Evolutionary conservation across 2,329 filamentous ascomycete genomes (phyloP), one percentile per base, ranked within the genome.

Genomic region (Aspergillus sergii): DNA sequence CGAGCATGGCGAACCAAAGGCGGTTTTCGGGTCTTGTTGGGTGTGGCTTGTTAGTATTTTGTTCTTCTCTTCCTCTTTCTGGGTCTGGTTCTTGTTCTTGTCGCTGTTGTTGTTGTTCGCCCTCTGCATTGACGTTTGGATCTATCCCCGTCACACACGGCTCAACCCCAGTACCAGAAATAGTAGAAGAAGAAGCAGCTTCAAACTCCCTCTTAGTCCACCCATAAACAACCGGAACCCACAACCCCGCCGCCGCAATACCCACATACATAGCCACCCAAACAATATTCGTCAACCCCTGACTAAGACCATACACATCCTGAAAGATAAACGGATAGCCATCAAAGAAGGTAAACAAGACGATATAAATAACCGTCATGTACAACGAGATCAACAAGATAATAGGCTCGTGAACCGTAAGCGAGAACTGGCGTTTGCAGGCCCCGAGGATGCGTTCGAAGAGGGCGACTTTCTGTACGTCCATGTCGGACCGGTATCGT

Each of bases 1-100:
- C 81, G 1, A 85, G 71, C 74, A 88, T 87, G 5, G 81, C 80
- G 57, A 81, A 86, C 80, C 81, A 86, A 0, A 88, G 76, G 5
- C 85, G 77, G 48, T 85, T 83, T 62, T 88, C 86, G 0, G 85
- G 85, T 3, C 80, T 61, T 0, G 67, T 69, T 73, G 57, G 50
- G 19, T 59, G 55, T 3, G 51, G 19, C 3, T 57, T 45, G 9
- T 34, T 30, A 8, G 57, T 26, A 8, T 21, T 51, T 12, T 56
- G 32, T 34, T 34, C 10, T 12, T 34, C 32, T 1, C 26, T 28
- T 8, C 26, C 26, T 32, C 41, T 9, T 23, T 10, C 10, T 21
- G 23, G 23, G 4, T 46, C 11, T 64, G 30, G 53, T 32, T 10
- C 30, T 32, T 32, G 30, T 11, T 14, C 34, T 12, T 16, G 34